Percentiles rank a stretch among this genome's conserved stretches.
These are phyloP conservation scores for Ceratobasidium sp. DNA, from an alignment of 1,284 basidiomycete species.

Conservation along the genomic window DNA sequence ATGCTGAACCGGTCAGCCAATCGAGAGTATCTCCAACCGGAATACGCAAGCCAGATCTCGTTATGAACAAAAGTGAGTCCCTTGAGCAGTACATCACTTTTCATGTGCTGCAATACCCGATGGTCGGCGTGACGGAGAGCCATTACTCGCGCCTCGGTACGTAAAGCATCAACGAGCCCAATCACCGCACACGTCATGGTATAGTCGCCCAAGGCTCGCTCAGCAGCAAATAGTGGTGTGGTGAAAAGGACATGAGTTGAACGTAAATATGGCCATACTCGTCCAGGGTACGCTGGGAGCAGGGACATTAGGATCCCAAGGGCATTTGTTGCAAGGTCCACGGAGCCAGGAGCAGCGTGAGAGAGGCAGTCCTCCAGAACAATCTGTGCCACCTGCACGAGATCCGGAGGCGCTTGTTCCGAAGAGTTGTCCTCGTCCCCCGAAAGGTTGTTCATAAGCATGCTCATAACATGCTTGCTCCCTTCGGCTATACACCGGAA, in stretches of 20 bases:
- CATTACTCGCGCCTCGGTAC: constrained; percentile 67
- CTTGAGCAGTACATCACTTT: constrained; percentile 81
- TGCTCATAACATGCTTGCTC: constrained; percentile 66
- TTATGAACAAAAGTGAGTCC: constrained; percentile 78
- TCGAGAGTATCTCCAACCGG: constrained; percentile 80
- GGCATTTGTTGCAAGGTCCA: constrained; percentile 76
- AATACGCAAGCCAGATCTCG: constrained; percentile 84
- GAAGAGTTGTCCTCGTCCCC: constrained; percentile 53
- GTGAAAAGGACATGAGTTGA: constrained; percentile 74
- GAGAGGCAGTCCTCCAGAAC: constrained; percentile 83
- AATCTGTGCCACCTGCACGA: constrained; percentile 80
- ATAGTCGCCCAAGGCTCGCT: constrained; percentile 75
- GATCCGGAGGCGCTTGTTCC: constrained; percentile 67
- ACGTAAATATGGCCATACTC: constrained; percentile 85
- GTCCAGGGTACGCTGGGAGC: constrained; percentile 73
- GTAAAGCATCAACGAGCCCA: constrained; percentile 75
- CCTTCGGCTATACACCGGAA: constrained; percentile 76
- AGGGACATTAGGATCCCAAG: constrained; percentile 80
- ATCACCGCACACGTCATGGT: constrained; percentile 80
- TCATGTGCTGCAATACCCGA: constrained; percentile 65
- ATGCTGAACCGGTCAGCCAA: constrained; percentile 83
- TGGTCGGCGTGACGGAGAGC: constrained; percentile 62
- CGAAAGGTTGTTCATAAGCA: constrained; percentile 60
- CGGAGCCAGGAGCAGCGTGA: constrained; percentile 59
- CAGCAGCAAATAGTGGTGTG: constrained; percentile 70